Conservation (phyloP, 2,329 filamentous ascomycete species). For the Fusarium napiforme region DNA sequence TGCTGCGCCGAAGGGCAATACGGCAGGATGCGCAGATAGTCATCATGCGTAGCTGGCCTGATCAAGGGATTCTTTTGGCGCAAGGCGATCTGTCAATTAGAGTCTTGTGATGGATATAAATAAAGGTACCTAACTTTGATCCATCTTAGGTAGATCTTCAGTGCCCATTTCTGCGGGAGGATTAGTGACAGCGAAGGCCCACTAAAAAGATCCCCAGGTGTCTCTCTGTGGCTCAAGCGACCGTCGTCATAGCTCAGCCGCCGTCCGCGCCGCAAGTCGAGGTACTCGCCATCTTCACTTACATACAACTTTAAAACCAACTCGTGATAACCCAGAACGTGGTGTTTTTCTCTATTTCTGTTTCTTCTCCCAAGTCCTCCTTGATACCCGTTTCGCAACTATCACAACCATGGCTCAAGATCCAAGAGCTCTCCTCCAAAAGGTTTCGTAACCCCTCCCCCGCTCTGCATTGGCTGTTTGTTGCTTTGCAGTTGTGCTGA, state of each 20-base stretch:
- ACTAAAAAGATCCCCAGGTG: conserved; percentile 9
- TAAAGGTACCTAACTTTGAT: not conserved
- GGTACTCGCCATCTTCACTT: conserved; percentile 27
- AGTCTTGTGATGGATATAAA: not conserved
- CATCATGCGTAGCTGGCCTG: conserved; percentile 36
- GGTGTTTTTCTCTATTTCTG: conserved; percentile 9
- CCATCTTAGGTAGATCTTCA: conserved; percentile 15
- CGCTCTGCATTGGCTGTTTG: conserved; percentile 25
- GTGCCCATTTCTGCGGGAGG: not conserved
- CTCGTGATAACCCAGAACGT: conserved; percentile 31
- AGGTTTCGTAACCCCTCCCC: conserved; percentile 61
- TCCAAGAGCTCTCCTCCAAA: conserved; percentile 80
- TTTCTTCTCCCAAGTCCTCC: not conserved
- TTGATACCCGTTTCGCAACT: conserved; percentile 20
- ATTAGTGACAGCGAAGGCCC: conserved; percentile 6
- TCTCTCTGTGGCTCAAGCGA: conserved; percentile 38
- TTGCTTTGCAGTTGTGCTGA: conserved; percentile 15
- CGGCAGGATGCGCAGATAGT: conserved; percentile 48
- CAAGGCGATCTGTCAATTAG: not conserved
- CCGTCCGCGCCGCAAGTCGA: conserved; percentile 26
- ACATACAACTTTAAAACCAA: conserved; percentile 22
- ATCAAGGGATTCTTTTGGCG: not conserved
- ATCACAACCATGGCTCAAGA: conserved; percentile 74
- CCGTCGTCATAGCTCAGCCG: conserved; percentile 44
- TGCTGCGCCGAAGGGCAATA: conserved; percentile 39